phyloP scores from a whole-genome alignment of 2,329 filamentous ascomycete genomes.

The Penicillium sp. region DNA sequence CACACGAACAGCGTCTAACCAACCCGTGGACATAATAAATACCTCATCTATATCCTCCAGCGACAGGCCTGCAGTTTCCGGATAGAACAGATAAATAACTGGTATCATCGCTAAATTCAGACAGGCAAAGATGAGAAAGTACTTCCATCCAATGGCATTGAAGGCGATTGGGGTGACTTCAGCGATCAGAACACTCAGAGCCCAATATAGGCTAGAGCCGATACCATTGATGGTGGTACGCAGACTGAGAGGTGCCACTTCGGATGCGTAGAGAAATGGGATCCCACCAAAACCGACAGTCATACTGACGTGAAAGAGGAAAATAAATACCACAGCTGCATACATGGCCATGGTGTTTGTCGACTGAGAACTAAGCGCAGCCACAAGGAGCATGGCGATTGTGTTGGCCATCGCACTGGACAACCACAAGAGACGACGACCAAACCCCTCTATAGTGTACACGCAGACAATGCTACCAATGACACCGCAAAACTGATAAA shows the following conservation, averaged over 20 bases:
- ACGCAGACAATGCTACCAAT: conserved; percentile 16
- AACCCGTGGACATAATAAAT: neutral
- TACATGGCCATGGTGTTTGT: conserved; percentile 13
- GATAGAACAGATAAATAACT: conserved; percentile 35
- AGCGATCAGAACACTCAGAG: conserved; percentile 40
- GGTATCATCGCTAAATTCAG: conserved; percentile 39
- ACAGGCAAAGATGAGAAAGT: conserved; percentile 48
- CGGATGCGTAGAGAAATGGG: conserved; percentile 54
- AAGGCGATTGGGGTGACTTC: conserved; percentile 42
- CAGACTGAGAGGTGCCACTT: conserved; percentile 21
- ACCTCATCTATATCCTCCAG: too few species aligned
- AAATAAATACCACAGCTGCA: conserved; percentile 56
- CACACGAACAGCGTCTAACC: neutral
- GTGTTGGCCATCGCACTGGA: conserved; percentile 13
- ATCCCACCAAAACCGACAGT: conserved; percentile 60
- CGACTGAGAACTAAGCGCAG: conserved; percentile 16
- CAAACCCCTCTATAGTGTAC: conserved; percentile 19
- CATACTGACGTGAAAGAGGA: conserved; percentile 61
- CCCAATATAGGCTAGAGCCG: conserved; percentile 49
- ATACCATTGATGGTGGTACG: conserved; percentile 56
- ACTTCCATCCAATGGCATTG: conserved; percentile 49
- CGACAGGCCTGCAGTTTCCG: too few species aligned
- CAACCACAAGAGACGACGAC: conserved; percentile 16
- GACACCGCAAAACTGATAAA: conserved; percentile 15
- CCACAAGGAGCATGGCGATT: conserved; percentile 14